These are phyloP conservation scores for Xerocomellus intermedius DNA, from an alignment of 768 basidiomycete genomes.

Conservation along the genomic window DNA sequence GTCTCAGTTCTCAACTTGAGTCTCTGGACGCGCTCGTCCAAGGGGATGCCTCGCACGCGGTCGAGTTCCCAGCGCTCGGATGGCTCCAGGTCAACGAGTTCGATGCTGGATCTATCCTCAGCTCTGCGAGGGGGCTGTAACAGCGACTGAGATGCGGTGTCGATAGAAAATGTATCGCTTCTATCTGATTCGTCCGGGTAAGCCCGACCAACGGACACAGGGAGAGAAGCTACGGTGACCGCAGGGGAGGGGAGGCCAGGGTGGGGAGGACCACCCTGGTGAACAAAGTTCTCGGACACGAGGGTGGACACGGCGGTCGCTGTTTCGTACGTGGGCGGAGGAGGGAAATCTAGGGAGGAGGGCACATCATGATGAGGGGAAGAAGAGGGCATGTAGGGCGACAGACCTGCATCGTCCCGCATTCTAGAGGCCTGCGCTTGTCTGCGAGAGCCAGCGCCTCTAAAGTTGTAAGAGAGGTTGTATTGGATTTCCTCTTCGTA, in stretches of 20 bases:
- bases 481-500: conserved; percentile 44
- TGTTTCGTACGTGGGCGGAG: conserved; percentile 72
- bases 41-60: conserved; percentile 40
- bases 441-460: conserved; percentile 28
- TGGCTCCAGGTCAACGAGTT: conserved; percentile 50
- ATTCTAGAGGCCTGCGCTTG: conserved; percentile 27
- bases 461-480: conserved; percentile 33
- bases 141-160: conserved; percentile 16
- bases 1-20: conserved; percentile 35
- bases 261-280: conserved; percentile 27
- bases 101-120: conserved; percentile 50
- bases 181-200: conserved; percentile 20
- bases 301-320: conserved; percentile 43
- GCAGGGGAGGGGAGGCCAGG: conserved; percentile 25
- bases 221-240: conserved; percentile 27
- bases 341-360: conserved; percentile 57
- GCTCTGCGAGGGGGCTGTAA: conserved; percentile 28
- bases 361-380: conserved; percentile 8
- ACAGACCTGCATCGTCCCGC: conserved; percentile 33
- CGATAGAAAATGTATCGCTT: conserved; percentile 23
- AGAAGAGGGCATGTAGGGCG: neutral
- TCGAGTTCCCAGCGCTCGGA: conserved; percentile 45
- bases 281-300: conserved; percentile 40
- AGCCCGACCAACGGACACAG: conserved; percentile 9
- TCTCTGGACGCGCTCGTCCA: conserved; percentile 41